A percentile compares a stretch with the other conserved stretches of the same genome.
Conservation (phyloP, 208 protist species). For the Crithidia sp. region DNA sequence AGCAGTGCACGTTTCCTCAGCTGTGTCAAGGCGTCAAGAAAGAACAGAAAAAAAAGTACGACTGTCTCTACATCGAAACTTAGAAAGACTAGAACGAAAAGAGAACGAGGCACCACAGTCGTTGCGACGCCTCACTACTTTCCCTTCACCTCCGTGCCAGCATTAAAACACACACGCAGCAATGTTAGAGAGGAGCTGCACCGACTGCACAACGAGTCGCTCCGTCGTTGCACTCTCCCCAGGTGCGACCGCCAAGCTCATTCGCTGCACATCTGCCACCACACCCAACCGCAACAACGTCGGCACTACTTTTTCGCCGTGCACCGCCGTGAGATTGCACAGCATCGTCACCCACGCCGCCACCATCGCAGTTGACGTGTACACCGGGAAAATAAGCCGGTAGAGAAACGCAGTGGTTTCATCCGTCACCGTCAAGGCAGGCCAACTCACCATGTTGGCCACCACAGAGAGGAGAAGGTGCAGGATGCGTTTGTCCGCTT, state of each 20-base stretch:
- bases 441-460: slow-evolving; percentile 26
- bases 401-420: slow-evolving; percentile 23
- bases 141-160: neutral
- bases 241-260: slow-evolving; percentile 28
- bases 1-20: no score
- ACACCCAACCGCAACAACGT: slow-evolving; percentile 38
- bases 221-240: slow-evolving; percentile 33
- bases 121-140: neutral
- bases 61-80: neutral
- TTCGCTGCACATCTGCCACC: slow-evolving; percentile 50
- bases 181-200: slow-evolving; percentile 53
- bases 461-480: slow-evolving; percentile 34
- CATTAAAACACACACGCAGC: neutral
- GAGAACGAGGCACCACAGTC: neutral
- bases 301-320: slow-evolving; percentile 24
- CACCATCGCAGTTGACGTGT: slow-evolving; percentile 41
- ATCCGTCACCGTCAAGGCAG: neutral
- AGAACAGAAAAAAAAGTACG: neutral
- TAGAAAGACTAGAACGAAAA: neutral
- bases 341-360: slow-evolving; percentile 49
- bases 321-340: slow-evolving; percentile 46
- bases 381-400: slow-evolving; percentile 24
- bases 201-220: slow-evolving; percentile 32
- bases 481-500: slow-evolving; percentile 26
- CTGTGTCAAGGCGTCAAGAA: no score